Conservation (phyloP, 192 early-diverging fungal species). For the Entomortierella parvispora region DNA sequence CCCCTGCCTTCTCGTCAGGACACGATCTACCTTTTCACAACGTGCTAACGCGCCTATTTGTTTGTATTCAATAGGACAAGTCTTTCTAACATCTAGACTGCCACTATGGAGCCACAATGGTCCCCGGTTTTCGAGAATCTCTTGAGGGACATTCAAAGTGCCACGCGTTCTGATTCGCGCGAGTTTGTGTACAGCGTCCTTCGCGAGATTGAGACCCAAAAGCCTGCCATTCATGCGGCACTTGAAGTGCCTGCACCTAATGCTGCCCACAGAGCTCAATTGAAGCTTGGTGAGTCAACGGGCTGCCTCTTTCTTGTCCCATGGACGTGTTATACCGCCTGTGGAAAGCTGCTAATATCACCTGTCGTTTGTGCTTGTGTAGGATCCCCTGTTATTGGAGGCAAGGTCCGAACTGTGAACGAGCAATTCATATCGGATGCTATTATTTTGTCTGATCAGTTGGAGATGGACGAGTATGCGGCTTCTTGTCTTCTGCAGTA, state of each 20-base stretch:
- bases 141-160: slow-evolving; percentile 10
- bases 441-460: slow-evolving; percentile 79
- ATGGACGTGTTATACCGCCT: neutral
- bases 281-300: slow-evolving; percentile 40
- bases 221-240: slow-evolving; percentile 15
- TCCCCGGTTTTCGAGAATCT: slow-evolving; percentile 40
- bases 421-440: slow-evolving; percentile 73
- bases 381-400: slow-evolving; percentile 67
- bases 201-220: slow-evolving; percentile 27
- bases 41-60: too few species aligned
- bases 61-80: too few species aligned
- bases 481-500: slow-evolving; percentile 74
- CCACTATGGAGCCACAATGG: slow-evolving; percentile 38
- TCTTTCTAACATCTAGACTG: too few species aligned
- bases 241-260: slow-evolving; percentile 26
- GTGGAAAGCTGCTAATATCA: neutral
- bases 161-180: slow-evolving; percentile 28
- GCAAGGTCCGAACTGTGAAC: slow-evolving; percentile 69
- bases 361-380: neutral
- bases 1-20: too few species aligned
- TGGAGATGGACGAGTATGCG: slow-evolving; percentile 81
- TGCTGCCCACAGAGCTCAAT: slow-evolving; percentile 39
- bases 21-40: too few species aligned
- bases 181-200: slow-evolving; percentile 32
- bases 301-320: neutral